phyloP scores from a whole-genome alignment of 805 yeast species.

The Schwanniomyces vanrijiae region DNA sequence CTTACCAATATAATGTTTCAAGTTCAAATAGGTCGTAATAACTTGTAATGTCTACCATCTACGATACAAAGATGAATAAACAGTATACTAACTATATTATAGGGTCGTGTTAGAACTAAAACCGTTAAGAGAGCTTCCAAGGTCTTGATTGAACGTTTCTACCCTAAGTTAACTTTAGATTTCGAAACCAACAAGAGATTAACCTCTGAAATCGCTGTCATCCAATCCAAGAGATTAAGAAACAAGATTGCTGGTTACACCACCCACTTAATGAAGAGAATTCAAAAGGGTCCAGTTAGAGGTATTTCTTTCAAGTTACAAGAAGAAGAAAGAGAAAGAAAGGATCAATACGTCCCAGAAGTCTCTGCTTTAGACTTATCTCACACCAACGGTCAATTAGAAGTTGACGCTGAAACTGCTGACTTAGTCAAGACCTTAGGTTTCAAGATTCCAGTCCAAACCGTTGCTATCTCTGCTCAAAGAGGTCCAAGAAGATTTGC shows the following conservation, averaged over 20 bases:
- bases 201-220: slow-evolving; percentile 96
- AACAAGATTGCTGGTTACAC: slow-evolving; percentile 99
- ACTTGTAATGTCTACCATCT: not conserved
- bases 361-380: slow-evolving; percentile 99
- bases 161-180: slow-evolving; percentile 99
- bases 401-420: slow-evolving; percentile 96
- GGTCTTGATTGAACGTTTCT: slow-evolving; percentile 98
- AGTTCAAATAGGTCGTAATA: no score
- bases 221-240: slow-evolving; percentile 99
- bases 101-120: slow-evolving; percentile 99
- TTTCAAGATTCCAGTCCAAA: slow-evolving; percentile 80
- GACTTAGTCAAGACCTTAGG: slow-evolving; percentile 93
- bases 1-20: no score
- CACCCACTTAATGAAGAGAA: slow-evolving; percentile 99
- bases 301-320: slow-evolving; percentile 99
- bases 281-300: slow-evolving; percentile 99
- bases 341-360: slow-evolving; percentile 99
- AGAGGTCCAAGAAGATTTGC: slow-evolving; percentile 90
- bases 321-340: slow-evolving; percentile 99
- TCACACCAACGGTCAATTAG: slow-evolving; percentile 93
- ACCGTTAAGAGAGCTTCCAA: slow-evolving; percentile 99
- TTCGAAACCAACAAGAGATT: slow-evolving; percentile 99
- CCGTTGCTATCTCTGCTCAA: slow-evolving; percentile 84
- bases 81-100: slow-evolving; percentile 27
- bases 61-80: not conserved